Evolutionary conservation across 345 rosid genomes (phyloP).

Genomic region (Psidium guajava): DNA sequence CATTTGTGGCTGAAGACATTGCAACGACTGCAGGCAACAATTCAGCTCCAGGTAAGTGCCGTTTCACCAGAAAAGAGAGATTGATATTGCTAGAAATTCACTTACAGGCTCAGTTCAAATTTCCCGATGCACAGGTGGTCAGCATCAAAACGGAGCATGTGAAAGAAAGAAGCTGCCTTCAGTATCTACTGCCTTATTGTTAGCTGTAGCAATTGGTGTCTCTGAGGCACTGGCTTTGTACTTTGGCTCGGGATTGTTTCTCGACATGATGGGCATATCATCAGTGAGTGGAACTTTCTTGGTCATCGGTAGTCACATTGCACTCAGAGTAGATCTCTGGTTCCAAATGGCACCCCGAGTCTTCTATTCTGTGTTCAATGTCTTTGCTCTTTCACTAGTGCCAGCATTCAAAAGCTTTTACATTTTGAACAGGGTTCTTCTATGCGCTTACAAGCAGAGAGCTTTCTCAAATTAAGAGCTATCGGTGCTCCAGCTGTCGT

Average conservation of each 20-base stretch:
- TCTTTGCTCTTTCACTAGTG: neutral
- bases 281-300: constrained; percentile 30
- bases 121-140: neutral
- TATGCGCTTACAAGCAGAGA: constrained; percentile 60
- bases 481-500: constrained; percentile 93
- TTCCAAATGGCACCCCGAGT: neutral
- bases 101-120: neutral
- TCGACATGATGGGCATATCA: constrained; percentile 70
- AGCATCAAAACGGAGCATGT: neutral
- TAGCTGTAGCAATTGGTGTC: constrained; percentile 75
- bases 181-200: constrained; percentile 75
- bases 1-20: constrained; percentile 91
- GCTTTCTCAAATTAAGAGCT: constrained; percentile 68
- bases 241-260: constrained; percentile 66
- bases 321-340: neutral
- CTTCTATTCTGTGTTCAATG: neutral
- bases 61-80: neutral
- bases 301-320: neutral
- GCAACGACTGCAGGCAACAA: constrained; percentile 40
- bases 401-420: neutral
- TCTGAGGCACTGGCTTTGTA: constrained; percentile 66
- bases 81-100: neutral
- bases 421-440: constrained; percentile 43
- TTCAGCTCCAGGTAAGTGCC: constrained; percentile 32
- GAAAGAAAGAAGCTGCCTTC: constrained; percentile 77